A percentile compares a stretch with the other conserved stretches of the same genome.
These are phyloP conservation scores for Daldinia decipiens DNA, from an alignment of 495 filamentous ascomycete genomes.

Conservation along the genomic window DNA sequence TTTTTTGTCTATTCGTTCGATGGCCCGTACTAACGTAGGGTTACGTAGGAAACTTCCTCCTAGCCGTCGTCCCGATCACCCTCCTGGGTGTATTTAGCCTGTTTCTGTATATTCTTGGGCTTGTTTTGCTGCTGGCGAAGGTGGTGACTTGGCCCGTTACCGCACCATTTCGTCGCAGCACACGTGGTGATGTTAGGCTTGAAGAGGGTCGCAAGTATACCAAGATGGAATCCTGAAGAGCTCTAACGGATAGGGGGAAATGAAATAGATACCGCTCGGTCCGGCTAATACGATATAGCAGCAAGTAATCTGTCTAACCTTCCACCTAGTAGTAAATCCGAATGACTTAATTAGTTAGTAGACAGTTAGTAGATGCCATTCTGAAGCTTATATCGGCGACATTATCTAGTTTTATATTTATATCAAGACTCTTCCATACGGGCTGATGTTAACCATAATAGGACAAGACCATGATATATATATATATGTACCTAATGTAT, in stretches of 20 bases:
- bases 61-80: conserved; percentile 15
- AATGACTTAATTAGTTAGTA: no score
- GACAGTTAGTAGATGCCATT: neutral
- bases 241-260: no score
- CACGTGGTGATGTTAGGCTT: conserved; percentile 5
- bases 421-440: neutral
- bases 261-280: no score
- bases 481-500: no score
- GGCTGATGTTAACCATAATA: no score
- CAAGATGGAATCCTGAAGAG: conserved; percentile 3
- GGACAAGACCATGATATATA: no score
- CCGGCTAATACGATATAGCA: no score
- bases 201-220: conserved; percentile 10
- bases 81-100: conserved; percentile 20
- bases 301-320: no score
- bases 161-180: conserved; percentile 13
- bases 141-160: conserved; percentile 19
- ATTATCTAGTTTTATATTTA: neutral
- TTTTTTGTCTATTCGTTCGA: neutral
- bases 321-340: no score
- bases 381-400: conserved; percentile 4
- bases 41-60: conserved; percentile 9
- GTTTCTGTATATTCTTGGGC: conserved; percentile 16
- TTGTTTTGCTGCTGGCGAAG: conserved; percentile 7
- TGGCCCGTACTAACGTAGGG: neutral